Conservation (phyloP, 2,329 filamentous ascomycete species). For the Ilyonectria destructans region DNA sequence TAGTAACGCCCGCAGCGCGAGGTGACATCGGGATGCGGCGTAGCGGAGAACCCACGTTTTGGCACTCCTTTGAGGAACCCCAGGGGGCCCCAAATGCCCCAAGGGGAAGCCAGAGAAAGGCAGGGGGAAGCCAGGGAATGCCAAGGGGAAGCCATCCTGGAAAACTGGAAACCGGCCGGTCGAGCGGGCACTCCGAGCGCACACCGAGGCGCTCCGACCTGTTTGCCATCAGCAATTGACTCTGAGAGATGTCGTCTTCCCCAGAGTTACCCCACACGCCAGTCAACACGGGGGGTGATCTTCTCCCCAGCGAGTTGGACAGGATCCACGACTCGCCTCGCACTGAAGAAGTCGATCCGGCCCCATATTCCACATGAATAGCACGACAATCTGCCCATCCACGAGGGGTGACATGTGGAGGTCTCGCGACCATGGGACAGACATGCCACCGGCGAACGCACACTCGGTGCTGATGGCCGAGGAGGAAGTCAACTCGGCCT, state of each 20-base stretch:
- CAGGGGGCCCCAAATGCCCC: not conserved
- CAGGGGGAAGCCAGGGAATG: not conserved
- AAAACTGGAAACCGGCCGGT: conserved; percentile 4
- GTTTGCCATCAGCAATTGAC: not conserved
- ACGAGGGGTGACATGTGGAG: conserved; percentile 47
- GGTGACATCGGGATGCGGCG: conserved; percentile 5
- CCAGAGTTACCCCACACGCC: not conserved
- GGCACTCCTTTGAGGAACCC: not conserved
- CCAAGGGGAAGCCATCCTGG: not conserved
- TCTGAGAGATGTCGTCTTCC: not conserved
- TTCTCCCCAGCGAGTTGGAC: not conserved
- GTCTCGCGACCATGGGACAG: conserved; percentile 46
- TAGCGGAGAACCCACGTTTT: not conserved
- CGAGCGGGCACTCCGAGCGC: conserved; percentile 19
- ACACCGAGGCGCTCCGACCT: conserved; percentile 24
- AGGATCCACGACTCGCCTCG: too few relatives aligned
- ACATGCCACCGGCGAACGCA: conserved; percentile 47
- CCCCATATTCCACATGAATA: conserved; percentile 7
- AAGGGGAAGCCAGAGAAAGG: not conserved
- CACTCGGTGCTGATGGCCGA: conserved; percentile 53
- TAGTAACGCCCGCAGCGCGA: not conserved
- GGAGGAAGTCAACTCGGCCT: conserved; percentile 55
- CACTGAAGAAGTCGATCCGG: not conserved
- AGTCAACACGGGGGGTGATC: not conserved
- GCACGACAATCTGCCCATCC: conserved; percentile 6